phyloP scores from a whole-genome alignment of 2,329 filamentous ascomycete genomes.

The Hymenoscyphus scutula region DNA sequence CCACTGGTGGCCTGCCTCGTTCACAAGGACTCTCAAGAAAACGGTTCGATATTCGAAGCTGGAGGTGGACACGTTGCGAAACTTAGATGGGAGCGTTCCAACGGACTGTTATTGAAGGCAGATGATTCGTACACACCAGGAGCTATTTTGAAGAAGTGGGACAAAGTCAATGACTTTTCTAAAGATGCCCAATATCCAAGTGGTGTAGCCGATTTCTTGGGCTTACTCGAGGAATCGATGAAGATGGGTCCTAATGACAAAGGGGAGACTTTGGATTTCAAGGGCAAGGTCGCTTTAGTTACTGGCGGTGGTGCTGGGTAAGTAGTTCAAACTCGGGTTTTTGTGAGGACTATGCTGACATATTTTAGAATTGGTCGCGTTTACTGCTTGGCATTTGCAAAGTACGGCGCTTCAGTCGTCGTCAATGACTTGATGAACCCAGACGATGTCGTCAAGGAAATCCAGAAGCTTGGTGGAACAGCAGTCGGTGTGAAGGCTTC shows the following conservation, averaged over 20 bases:
- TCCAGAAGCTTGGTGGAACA: conserved; percentile 83
- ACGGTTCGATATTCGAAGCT: conserved; percentile 86
- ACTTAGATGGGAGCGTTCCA: conserved; percentile 90
- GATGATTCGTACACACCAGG: conserved; percentile 86
- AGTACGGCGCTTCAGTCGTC: conserved; percentile 79
- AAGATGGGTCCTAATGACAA: conserved; percentile 71
- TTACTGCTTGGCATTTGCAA: conserved; percentile 85
- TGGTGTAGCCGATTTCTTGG: conserved; percentile 85
- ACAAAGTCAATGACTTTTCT: conserved; percentile 86
- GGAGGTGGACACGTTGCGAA: conserved; percentile 92
- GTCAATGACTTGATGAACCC: conserved; percentile 96
- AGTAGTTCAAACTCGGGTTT: conserved; percentile 29
- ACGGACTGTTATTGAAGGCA: conserved; percentile 83
- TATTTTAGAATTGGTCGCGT: conserved; percentile 73
- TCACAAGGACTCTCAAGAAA: conserved; percentile 81
- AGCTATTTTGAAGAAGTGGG: conserved; percentile 86
- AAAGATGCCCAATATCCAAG: conserved; percentile 77
- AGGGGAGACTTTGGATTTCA: conserved; percentile 75
- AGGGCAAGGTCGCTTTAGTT: conserved; percentile 79
- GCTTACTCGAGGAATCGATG: conserved; percentile 77
- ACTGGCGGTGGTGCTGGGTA: conserved; percentile 83
- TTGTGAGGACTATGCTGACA: background rate
- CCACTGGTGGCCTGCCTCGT: conserved; percentile 86
- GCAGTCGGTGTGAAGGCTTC: conserved; percentile 91
- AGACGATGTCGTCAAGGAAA: conserved; percentile 86